Evolutionary conservation across 1,139 yeast genomes (phyloP).

Genomic region (Hansenula lynferdii): DNA sequence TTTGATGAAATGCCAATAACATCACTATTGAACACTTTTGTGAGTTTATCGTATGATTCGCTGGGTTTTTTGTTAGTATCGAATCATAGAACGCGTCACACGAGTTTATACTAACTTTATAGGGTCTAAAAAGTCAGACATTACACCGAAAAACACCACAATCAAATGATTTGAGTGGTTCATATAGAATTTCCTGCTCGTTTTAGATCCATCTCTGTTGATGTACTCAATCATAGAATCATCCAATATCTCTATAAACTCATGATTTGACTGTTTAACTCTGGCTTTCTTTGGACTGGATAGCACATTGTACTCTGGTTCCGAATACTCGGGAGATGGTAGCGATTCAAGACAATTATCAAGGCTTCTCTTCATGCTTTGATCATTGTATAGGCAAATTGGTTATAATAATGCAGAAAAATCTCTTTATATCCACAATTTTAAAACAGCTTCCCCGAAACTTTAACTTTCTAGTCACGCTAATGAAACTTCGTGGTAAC

Average conservation of each 20-base stretch:
- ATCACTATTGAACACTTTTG: conserved; percentile 7
- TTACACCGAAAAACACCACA: conserved; percentile 21
- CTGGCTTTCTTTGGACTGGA: conserved; percentile 1
- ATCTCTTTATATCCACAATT: no score
- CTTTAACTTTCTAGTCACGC: no score
- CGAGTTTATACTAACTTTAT: conserved; percentile 6
- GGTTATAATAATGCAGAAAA: no score
- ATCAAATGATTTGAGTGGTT: conserved; percentile 7
- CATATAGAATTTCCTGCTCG: conserved; percentile 2
- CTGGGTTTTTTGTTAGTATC: background rate
- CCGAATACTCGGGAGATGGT: conserved; percentile 15
- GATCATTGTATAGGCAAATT: background rate
- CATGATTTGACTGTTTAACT: conserved; percentile 5
- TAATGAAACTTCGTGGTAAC: no score
- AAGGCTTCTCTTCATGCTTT: conserved; percentile 8
- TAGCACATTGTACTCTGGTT: conserved; percentile 2
- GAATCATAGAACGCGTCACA: background rate
- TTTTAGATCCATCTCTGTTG: conserved; percentile 1
- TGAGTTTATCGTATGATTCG: conserved; percentile 2
- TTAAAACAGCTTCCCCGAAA: no score
- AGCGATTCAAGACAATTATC: conserved; percentile 1
- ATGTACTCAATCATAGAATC: conserved; percentile 11
- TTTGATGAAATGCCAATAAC: conserved; percentile 18
- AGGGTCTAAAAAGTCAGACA: conserved; percentile 10
- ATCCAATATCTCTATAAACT: conserved; percentile 8